Conservation (phyloP, 345 rosid species). For the Bruguiera sexangula region DNA sequence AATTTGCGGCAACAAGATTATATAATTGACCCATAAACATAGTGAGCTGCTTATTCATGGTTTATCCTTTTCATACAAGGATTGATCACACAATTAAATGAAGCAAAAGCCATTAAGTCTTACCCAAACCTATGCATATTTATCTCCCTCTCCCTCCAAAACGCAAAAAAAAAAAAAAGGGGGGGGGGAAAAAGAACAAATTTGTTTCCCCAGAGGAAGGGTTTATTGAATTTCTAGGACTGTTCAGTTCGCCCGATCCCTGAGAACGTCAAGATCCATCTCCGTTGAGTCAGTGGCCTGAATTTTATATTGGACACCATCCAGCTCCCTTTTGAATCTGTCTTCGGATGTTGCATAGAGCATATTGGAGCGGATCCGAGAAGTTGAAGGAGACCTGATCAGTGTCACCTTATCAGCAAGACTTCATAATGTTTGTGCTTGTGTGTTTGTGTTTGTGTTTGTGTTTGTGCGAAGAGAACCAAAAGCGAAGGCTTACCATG, state of each 20-base stretch:
- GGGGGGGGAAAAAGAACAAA: not conserved
- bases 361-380: slow-evolving; percentile 69
- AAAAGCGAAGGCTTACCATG: slow-evolving; percentile 47
- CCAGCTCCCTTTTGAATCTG: slow-evolving; percentile 61
- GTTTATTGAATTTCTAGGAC: not conserved
- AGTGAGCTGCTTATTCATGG: not conserved
- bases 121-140: not conserved
- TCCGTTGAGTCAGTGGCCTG: slow-evolving; percentile 87
- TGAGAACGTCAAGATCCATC: slow-evolving; percentile 66
- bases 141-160: not conserved
- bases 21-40: too few relatives aligned
- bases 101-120: not conserved
- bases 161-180: too few relatives aligned
- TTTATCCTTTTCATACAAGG: slow-evolving; percentile 12
- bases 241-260: slow-evolving; percentile 57
- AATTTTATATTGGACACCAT: slow-evolving; percentile 76
- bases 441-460: not conserved
- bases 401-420: not conserved
- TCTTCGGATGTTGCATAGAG: slow-evolving; percentile 72
- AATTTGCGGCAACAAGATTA: too few relatives aligned
- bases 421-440: not conserved
- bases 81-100: not conserved
- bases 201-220: not conserved
- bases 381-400: slow-evolving; percentile 67
- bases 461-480: not conserved